Percentiles rank a stretch among this genome's conserved stretches.
phyloP scores from a whole-genome alignment of 352 stramenopile species.

The Phytophthora crassamura region DNA sequence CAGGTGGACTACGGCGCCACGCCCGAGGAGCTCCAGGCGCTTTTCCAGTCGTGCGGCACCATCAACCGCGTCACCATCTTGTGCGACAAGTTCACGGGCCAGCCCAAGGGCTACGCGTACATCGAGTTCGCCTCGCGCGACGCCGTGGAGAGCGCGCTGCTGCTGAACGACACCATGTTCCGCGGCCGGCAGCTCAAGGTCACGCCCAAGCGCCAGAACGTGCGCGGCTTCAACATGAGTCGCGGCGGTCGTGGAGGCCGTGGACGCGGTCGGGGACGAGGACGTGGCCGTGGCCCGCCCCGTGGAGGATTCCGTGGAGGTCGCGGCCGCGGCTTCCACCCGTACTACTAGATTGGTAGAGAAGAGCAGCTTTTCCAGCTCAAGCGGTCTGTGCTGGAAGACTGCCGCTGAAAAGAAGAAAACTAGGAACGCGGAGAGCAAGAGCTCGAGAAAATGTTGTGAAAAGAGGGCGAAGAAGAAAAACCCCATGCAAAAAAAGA shows the following conservation, averaged over 20 bases:
- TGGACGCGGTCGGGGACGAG: conserved; percentile 58
- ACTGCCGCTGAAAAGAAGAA: neutral
- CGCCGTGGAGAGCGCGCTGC: conserved; percentile 86
- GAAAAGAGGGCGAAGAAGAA: conserved; percentile 42
- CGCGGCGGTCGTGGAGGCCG: conserved; percentile 62
- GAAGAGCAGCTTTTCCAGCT: conserved; percentile 3
- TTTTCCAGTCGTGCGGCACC: conserved; percentile 97
- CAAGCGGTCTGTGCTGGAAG: no score
- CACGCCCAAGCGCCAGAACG: conserved; percentile 85
- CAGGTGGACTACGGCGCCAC: conserved; percentile 98
- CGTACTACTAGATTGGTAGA: conserved; percentile 59
- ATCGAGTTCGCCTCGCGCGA: conserved; percentile 93
- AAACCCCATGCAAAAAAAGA: conserved; percentile 40
- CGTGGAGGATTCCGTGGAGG: conserved; percentile 73
- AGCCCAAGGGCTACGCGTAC: conserved; percentile 96
- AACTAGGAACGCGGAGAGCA: conserved; percentile 24
- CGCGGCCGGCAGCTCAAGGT: conserved; percentile 93
- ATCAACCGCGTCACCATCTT: conserved; percentile 98
- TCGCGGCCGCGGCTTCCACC: conserved; percentile 76
- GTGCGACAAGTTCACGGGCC: conserved; percentile 97
- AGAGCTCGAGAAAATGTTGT: conserved; percentile 9
- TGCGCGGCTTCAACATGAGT: conserved; percentile 77
- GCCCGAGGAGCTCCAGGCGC: conserved; percentile 95
- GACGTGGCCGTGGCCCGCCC: conserved; percentile 57
- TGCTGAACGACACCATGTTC: conserved; percentile 94